These are phyloP conservation scores for Claviceps sp. DNA, from an alignment of 2,329 filamentous ascomycete species.

Conservation along the genomic window DNA sequence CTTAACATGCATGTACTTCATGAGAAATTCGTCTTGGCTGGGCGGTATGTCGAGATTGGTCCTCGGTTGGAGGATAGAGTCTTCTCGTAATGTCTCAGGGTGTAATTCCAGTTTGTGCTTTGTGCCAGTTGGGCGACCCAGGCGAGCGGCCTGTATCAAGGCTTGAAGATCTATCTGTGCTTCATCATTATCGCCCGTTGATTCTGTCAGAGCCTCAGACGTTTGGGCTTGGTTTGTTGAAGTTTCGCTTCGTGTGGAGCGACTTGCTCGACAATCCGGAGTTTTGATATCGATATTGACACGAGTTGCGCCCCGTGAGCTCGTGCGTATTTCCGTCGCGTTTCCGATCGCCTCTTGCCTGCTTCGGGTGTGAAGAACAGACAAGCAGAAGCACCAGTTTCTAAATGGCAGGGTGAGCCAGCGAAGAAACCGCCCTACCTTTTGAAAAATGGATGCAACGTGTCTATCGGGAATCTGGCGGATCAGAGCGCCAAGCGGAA, in stretches of 20 bases:
- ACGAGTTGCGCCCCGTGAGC: slow-evolving; percentile 6
- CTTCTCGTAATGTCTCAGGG: slow-evolving; percentile 25
- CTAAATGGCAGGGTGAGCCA: slow-evolving; percentile 11
- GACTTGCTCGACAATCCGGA: slow-evolving; percentile 2
- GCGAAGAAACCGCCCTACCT: slow-evolving; percentile 9
- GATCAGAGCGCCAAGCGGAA: slow-evolving; percentile 43
- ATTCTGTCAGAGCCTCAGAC: neutral
- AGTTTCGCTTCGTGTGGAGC: slow-evolving; percentile 4
- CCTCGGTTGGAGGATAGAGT: slow-evolving; percentile 21
- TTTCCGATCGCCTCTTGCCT: slow-evolving; percentile 11
- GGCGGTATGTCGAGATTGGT: slow-evolving; percentile 20
- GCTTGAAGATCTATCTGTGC: slow-evolving; percentile 16
- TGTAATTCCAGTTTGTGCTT: slow-evolving; percentile 26
- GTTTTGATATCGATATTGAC: neutral
- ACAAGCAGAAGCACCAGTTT: slow-evolving; percentile 11
- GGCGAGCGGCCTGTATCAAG: slow-evolving; percentile 19
- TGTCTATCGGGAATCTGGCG: slow-evolving; percentile 26
- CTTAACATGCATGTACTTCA: slow-evolving; percentile 14
- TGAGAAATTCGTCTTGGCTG: slow-evolving; percentile 24
- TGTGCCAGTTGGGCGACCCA: slow-evolving; percentile 10
- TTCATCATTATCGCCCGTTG: slow-evolving; percentile 4
- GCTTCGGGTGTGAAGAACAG: slow-evolving; percentile 10
- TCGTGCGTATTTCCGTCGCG: slow-evolving; percentile 10
- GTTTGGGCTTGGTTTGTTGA: neutral
- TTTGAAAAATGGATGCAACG: slow-evolving; percentile 16